These are phyloP conservation scores for Podospora pseudocomata DNA, from an alignment of 495 filamentous ascomycete genomes.

Conservation along the genomic window DNA sequence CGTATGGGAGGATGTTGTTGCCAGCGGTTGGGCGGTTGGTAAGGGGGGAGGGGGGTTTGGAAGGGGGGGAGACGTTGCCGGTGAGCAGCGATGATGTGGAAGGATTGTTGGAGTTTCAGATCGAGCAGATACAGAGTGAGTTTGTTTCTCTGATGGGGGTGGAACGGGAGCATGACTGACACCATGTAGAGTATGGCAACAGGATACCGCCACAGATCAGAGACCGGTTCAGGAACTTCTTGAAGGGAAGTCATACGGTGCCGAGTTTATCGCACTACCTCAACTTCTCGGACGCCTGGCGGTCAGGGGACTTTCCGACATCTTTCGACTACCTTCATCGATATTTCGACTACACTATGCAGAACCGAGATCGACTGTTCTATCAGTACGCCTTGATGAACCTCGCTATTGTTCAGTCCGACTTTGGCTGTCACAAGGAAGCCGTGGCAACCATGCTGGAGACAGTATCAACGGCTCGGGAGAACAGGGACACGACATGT, in stretches of 20 bases:
- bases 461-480: conserved; percentile 82
- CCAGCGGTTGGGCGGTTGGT: conserved; percentile 35
- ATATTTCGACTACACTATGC: conserved; percentile 97
- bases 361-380: conserved; percentile 72
- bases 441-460: conserved; percentile 92
- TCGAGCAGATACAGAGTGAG: conserved; percentile 79
- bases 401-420: conserved; percentile 86
- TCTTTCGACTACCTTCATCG: conserved; percentile 90
- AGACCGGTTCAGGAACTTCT: conserved; percentile 59
- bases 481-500: conserved; percentile 88
- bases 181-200: conserved; percentile 46
- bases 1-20: conserved; percentile 58
- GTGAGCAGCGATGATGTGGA: conserved; percentile 83
- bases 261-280: conserved; percentile 77
- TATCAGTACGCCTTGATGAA: conserved; percentile 98
- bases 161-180: conserved; percentile 4
- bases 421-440: conserved; percentile 89
- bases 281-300: conserved; percentile 86
- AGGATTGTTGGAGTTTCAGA: conserved; percentile 79
- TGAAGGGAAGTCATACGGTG: conserved; percentile 60
- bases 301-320: conserved; percentile 81
- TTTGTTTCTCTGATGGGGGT: neutral
- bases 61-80: conserved; percentile 21
- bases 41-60: conserved; percentile 15
- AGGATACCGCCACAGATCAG: conserved; percentile 67